These are phyloP conservation scores for Sporothrix brunneoviolacea DNA, from an alignment of 2,329 filamentous ascomycete genomes.

Conservation along the genomic window DNA sequence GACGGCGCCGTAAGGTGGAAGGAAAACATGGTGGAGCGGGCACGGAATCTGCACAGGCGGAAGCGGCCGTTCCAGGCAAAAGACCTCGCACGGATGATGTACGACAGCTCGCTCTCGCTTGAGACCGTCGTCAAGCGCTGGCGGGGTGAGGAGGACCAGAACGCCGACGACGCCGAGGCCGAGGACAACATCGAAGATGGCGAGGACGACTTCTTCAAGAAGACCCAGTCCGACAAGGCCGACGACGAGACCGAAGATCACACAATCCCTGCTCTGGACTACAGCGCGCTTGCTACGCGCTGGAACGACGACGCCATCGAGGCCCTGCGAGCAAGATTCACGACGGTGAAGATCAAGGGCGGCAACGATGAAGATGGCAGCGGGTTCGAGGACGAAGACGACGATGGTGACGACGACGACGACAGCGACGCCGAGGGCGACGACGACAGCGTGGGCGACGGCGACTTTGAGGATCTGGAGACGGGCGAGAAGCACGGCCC, in stretches of 20 bases:
- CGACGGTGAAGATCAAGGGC: constrained; percentile 42
- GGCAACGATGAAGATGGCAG: constrained; percentile 47
- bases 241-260: constrained; percentile 69
- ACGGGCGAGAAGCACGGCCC: constrained; percentile 56
- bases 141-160: constrained; percentile 58
- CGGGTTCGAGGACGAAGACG: constrained; percentile 61
- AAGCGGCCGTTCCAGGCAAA: constrained; percentile 68
- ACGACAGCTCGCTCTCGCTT: constrained; percentile 72
- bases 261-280: constrained; percentile 71
- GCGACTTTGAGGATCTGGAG: constrained; percentile 80
- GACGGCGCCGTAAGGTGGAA: constrained; percentile 79
- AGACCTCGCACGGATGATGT: constrained; percentile 82
- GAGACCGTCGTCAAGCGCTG: constrained; percentile 71
- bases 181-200: constrained; percentile 43
- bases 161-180: constrained; percentile 36
- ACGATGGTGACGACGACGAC: constrained; percentile 43
- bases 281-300: constrained; percentile 72
- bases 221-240: constrained; percentile 57
- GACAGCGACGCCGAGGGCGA: constrained; percentile 45
- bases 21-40: constrained; percentile 71
- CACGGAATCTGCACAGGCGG: constrained; percentile 62
- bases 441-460: constrained; percentile 65
- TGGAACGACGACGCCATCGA: constrained; percentile 81
- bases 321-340: constrained; percentile 66
- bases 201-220: constrained; percentile 60